Evolutionary conservation across 129 eudicot genomes (phyloP), one percentile per base, ranked within the genome.

Genomic region (Flaveria ramosissima): DNA sequence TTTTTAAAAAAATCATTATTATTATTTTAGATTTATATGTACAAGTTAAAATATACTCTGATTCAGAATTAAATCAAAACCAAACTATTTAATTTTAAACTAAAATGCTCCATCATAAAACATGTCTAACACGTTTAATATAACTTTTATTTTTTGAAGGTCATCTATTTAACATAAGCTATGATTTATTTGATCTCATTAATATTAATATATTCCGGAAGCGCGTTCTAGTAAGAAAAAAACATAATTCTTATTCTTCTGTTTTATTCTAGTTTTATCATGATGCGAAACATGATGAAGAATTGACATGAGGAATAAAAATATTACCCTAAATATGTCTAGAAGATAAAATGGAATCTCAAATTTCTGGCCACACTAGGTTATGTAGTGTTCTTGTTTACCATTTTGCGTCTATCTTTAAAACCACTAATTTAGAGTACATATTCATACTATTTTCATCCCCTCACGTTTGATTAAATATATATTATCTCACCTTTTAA

Each of bases 331-430:
- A 41, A 73, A 66, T 64, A 72, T 51, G 68, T 52, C 14, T 43
- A 53, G 79, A 45, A 73, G 70, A 66, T 80, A 67, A 66, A 46
- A 73, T 43, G 84, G 84, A 73, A 80, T 80, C 74, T 53, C 9
- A 14, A 43, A 65, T 24, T 80, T 73, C 21, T 64, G 75, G 75
- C 74, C 79, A 66, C 70, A 66, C 74, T 30, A 60, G 15, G 61
- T 45, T 32, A 36, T 20, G 26, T 72, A 53, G 16, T 64, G 48
- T 72, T 51, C 21, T 41, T 16, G 32, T 26, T 16, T 79, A n/a
- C 65, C 65, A 59, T 78, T 66, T 65, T 77, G 43, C 21, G 68
- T 52, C 81, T 14, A 36, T 19, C 66, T 68, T 69, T 26, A 42
- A 78, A 71, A 71, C 82, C 72, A 78, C 20, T 47, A 41, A 19